These are phyloP conservation scores for Colletotrichum limetticola DNA, from an alignment of 2,329 filamentous ascomycete genomes.

Conservation along the genomic window DNA sequence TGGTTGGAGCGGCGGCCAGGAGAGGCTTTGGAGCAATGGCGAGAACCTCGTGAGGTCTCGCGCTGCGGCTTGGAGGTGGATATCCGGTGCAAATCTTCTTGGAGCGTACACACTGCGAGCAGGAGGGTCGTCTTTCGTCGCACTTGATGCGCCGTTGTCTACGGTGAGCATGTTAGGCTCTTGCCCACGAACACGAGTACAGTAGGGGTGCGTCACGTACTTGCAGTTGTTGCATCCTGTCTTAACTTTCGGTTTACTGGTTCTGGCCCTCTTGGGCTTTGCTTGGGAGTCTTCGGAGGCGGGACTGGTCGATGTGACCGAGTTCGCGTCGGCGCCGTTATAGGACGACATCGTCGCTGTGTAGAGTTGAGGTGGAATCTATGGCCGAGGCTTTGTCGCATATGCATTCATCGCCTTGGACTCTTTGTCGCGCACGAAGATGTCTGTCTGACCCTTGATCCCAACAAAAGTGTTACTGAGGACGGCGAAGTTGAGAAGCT, in stretches of 20 bases:
- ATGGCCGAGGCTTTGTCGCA: conserved; percentile 16
- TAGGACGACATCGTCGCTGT: conserved; percentile 19
- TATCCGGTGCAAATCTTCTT: conserved; percentile 71
- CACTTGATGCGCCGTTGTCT: conserved; percentile 74
- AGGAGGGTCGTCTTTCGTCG: conserved; percentile 70
- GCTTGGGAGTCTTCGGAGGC: conserved; percentile 36
- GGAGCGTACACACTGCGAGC: conserved; percentile 68
- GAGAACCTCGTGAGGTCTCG: conserved; percentile 57
- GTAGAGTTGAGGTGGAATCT: background rate
- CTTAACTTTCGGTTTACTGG: conserved; percentile 71
- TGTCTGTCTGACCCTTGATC: background rate
- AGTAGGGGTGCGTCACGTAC: conserved; percentile 54
- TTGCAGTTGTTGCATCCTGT: conserved; percentile 76
- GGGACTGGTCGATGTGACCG: conserved; percentile 21
- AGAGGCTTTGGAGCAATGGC: conserved; percentile 60
- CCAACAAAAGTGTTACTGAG: background rate
- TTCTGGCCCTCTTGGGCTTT: conserved; percentile 57
- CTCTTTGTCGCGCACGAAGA: background rate
- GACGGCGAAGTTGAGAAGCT: background rate
- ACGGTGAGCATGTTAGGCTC: conserved; percentile 38
- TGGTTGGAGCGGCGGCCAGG: conserved; percentile 37
- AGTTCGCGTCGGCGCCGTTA: conserved; percentile 12
- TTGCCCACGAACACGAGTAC: conserved; percentile 8
- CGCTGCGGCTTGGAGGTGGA: conserved; percentile 63
- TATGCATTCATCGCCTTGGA: conserved; percentile 24